Conservation (phyloP, 768 basidiomycete species). For the Boletus rubroflammeus region DNA sequence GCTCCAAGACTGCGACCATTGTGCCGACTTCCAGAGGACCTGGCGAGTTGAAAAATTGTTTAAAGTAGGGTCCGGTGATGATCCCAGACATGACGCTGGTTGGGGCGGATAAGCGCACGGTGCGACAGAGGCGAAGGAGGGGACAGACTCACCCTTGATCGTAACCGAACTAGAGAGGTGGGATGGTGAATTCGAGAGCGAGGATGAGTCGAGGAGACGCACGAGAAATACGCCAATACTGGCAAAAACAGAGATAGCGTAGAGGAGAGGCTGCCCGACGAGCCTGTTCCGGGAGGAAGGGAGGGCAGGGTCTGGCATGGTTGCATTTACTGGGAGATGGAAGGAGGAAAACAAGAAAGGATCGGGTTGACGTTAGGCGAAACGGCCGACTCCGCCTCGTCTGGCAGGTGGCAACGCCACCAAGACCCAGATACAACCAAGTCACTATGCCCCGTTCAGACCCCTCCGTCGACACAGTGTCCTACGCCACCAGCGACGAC, state of each 20-base stretch:
- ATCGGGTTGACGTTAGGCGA: constrained; percentile 1
- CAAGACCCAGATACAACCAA: constrained; percentile 13
- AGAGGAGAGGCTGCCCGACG: constrained; percentile 75
- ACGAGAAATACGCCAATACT: constrained; percentile 86
- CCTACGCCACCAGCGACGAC: constrained; percentile 53
- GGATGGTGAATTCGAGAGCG: neutral
- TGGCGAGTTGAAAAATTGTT: constrained; percentile 77
- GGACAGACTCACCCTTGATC: constrained; percentile 65
- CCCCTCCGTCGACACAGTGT: constrained; percentile 55
- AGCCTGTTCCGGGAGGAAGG: constrained; percentile 45
- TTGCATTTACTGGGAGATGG: constrained; percentile 40
- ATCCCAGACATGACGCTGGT: constrained; percentile 85
- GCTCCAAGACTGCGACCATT: constrained; percentile 93
- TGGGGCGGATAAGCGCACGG: constrained; percentile 2
- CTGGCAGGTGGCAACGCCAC: constrained; percentile 18
- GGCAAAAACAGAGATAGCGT: constrained; percentile 75
- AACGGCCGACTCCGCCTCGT: neutral
- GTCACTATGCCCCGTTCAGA: constrained; percentile 61
- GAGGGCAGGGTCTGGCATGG: constrained; percentile 44
- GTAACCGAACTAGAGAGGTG: constrained; percentile 63
- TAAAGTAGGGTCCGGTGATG: constrained; percentile 84
- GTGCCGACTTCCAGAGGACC: constrained; percentile 75
- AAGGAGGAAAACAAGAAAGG: constrained; percentile 12
- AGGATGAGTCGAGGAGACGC: constrained; percentile 27
- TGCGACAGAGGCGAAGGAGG: neutral